phyloP scores from a whole-genome alignment of 495 filamentous ascomycete species.

The Podospora anserina region DNA sequence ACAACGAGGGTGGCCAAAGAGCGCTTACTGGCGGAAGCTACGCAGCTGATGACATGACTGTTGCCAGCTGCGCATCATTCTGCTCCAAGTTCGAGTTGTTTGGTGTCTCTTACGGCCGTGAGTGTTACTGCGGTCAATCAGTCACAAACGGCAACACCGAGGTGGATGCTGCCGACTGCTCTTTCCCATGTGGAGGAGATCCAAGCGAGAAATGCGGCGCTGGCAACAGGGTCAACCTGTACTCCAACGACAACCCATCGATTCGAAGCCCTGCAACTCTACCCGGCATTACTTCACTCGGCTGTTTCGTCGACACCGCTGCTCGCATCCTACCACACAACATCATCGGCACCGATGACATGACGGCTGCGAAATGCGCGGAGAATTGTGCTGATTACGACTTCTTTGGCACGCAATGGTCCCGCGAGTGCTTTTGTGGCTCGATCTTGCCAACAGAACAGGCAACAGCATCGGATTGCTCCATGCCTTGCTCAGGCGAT shows the following conservation, averaged over 20 bases:
- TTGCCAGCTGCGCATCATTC: slow-evolving; percentile 56
- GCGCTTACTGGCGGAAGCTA: slow-evolving; percentile 53
- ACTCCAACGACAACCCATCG: slow-evolving; percentile 35
- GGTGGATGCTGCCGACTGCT: slow-evolving; percentile 44
- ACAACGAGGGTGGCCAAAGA: slow-evolving; percentile 38
- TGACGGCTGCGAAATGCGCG: slow-evolving; percentile 58
- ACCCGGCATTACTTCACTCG: slow-evolving; percentile 35
- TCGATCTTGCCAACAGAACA: slow-evolving; percentile 40
- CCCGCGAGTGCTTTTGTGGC: slow-evolving; percentile 66
- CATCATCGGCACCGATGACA: slow-evolving; percentile 40
- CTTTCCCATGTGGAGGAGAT: slow-evolving; percentile 49
- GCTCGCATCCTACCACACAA: slow-evolving; percentile 49
- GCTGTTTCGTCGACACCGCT: slow-evolving; percentile 51
- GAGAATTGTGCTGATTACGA: slow-evolving; percentile 50
- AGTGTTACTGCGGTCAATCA: slow-evolving; percentile 64
- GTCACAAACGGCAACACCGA: slow-evolving; percentile 38
- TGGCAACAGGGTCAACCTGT: slow-evolving; percentile 49
- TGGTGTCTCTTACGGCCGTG: slow-evolving; percentile 62
- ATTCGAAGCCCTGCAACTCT: slow-evolving; percentile 18
- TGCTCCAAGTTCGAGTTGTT: slow-evolving; percentile 54
- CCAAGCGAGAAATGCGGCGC: slow-evolving; percentile 45
- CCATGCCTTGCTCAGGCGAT: slow-evolving; percentile 46
- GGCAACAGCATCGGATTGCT: slow-evolving; percentile 38
- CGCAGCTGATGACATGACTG: slow-evolving; percentile 53
- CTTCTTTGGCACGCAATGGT: slow-evolving; percentile 64